A percentile compares a stretch with the other conserved stretches of the same genome.
Conservation (phyloP, 768 basidiomycete species). For the Panaeolus papilionaceus region DNA sequence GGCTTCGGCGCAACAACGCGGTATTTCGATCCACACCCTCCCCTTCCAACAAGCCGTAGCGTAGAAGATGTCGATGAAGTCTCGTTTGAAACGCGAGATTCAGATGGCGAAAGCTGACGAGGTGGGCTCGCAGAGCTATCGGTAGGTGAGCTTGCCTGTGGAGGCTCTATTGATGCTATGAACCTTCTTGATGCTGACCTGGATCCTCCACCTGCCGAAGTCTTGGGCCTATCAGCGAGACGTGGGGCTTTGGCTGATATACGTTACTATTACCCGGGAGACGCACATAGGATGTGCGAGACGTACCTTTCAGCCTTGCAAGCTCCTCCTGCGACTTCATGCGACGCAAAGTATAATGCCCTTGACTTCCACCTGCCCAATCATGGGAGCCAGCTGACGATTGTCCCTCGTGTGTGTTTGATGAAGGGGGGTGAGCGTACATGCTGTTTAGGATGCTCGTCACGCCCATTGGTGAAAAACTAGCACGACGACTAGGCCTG, state of each 20-base stretch:
- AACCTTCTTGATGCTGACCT: neutral
- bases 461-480: slow-evolving; percentile 12
- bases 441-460: slow-evolving; percentile 19
- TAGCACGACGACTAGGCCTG: neutral
- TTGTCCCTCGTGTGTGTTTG: neutral
- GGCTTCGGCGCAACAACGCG: neutral
- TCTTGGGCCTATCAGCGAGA: neutral
- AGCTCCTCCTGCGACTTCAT: neutral
- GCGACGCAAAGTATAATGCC: neutral
- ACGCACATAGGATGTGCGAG: neutral
- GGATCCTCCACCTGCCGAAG: slow-evolving; percentile 5
- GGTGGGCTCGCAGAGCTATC: neutral
- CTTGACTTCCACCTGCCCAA: neutral
- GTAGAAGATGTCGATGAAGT: neutral
- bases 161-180: neutral
- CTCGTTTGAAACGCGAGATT: neutral
- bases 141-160: neutral
- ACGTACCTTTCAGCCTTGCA: neutral
- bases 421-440: slow-evolving; percentile 14
- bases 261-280: neutral
- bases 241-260: neutral
- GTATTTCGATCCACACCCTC: slow-evolving; percentile 7
- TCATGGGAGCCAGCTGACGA: neutral
- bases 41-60: slow-evolving; percentile 5
- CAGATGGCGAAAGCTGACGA: neutral